Base-by-base conservation (phyloP, 2,329 filamentous ascomycete genomes). In the Alternaria atra region DNA sequence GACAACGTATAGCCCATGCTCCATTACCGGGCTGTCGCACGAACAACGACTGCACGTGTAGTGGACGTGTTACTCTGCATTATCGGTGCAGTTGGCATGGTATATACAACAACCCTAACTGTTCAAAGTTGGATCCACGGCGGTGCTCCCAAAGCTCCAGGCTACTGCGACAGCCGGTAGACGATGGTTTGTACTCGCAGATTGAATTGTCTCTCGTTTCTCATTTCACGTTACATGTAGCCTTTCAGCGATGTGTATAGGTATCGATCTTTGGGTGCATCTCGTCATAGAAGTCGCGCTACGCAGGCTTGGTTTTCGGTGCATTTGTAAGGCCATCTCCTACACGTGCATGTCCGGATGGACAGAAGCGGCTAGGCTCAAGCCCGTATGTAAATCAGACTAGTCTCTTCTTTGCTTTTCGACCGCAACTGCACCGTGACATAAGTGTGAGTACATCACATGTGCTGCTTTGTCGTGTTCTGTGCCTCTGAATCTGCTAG, bases 51-150 rank as follows among this genome's bases (percentile, higher is more conserved):
- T 65, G 91, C 93, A 79, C 90, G 88, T 65, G 80, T 86, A 13
- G 84, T 90, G 6, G 94, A 99, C 71, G 83, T 97, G 40, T 68
- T 83, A 0, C 87, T 99, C 35, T 91, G 92, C 71, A 82, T 93
- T 58, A 93, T 98, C 72, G 95, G 95, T 7, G 81, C 94, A 54
- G 79, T 93, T 17, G 92, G 92, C 70, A 99, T 98, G 91, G 87
- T 87, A 6, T 99, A 99, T 79, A 97, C 95, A 0, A 98, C 95
- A 0, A 84, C 86, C 35, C 83, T 98, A 71, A 99, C 95, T 0
- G 83, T 97, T 48, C 86, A 90, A 75, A 96, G 91, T 79, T 99
- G 95, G 96, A 87, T 91, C 6, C 84, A 83, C 52, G 87, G 88
- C 5, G 78, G 79, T 17, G 72, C 77, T n/a, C 79, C 79, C 4